These are phyloP conservation scores for Aspergillus floridensis DNA, from an alignment of 2,329 filamentous ascomycete species.

Conservation along the genomic window DNA sequence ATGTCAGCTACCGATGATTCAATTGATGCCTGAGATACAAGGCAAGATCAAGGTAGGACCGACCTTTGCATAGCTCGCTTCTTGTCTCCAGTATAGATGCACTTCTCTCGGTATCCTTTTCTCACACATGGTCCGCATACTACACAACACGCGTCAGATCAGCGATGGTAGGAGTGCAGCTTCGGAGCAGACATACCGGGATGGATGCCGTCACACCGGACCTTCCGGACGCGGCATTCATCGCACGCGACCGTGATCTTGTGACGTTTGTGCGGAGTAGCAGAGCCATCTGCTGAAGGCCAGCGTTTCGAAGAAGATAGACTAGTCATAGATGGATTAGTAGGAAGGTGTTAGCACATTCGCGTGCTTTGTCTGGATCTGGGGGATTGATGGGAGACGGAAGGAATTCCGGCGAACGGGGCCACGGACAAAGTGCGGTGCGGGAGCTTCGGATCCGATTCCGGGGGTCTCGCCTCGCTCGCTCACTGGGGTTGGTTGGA, in stretches of 20 bases:
- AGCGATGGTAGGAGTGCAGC: neutral
- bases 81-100: slow-evolving; percentile 31
- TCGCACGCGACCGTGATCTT: slow-evolving; percentile 21
- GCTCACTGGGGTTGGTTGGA: no score
- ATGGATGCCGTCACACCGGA: slow-evolving; percentile 21
- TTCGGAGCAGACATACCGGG: slow-evolving; percentile 13
- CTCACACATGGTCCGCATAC: slow-evolving; percentile 33
- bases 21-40: neutral
- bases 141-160: slow-evolving; percentile 5
- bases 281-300: neutral
- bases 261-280: slow-evolving; percentile 14
- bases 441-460: neutral
- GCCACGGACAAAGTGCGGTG: neutral
- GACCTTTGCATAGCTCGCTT: slow-evolving; percentile 26
- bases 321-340: slow-evolving; percentile 2
- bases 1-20: neutral
- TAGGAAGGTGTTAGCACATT: neutral
- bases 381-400: neutral
- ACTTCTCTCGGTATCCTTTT: slow-evolving; percentile 19
- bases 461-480: slow-evolving; percentile 9
- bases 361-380: neutral
- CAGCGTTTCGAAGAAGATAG: neutral
- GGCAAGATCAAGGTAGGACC: neutral
- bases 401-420: neutral
- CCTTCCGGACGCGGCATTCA: slow-evolving; percentile 19